phyloP scores from a whole-genome alignment of 2,329 filamentous ascomycete species.

The Microdochium paspali region DNA sequence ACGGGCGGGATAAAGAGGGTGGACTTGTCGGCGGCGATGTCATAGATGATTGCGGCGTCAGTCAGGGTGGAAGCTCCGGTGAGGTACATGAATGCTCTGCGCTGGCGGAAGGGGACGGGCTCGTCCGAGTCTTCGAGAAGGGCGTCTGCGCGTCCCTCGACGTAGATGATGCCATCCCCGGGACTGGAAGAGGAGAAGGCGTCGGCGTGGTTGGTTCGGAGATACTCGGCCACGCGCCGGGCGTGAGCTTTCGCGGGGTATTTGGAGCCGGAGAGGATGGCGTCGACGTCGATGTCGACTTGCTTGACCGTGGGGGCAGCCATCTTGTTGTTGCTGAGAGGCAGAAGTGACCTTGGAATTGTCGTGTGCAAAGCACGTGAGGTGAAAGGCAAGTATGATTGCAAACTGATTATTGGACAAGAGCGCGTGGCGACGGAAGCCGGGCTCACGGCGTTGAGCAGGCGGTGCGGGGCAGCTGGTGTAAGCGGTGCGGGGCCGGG shows the following conservation, averaged over 20 bases:
- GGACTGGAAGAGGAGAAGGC: slow-evolving; percentile 13
- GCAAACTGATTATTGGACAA: no score
- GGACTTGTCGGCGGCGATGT: slow-evolving; percentile 61
- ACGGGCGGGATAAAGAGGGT: slow-evolving; percentile 88
- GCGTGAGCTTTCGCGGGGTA: slow-evolving; percentile 85
- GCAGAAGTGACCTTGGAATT: background rate
- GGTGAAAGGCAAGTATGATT: background rate
- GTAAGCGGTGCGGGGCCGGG: no score
- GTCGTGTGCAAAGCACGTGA: background rate
- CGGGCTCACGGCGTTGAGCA: no score
- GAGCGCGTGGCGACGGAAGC: no score
- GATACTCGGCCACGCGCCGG: slow-evolving; percentile 69
- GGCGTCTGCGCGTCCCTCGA: slow-evolving; percentile 75
- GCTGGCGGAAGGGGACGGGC: slow-evolving; percentile 73
- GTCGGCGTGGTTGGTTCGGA: slow-evolving; percentile 57
- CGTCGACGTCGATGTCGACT: slow-evolving; percentile 30
- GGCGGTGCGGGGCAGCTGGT: no score
- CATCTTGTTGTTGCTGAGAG: slow-evolving; percentile 16
- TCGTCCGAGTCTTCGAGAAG: slow-evolving; percentile 81
- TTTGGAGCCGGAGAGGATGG: slow-evolving; percentile 45
- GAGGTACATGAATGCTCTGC: slow-evolving; percentile 90
- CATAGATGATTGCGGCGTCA: slow-evolving; percentile 74
- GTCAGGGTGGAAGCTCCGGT: slow-evolving; percentile 70
- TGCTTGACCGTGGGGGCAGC: slow-evolving; percentile 9
- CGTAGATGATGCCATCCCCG: slow-evolving; percentile 64